Base-by-base conservation (phyloP, 257 asterid genomes). In the Salvia hispanica region DNA sequence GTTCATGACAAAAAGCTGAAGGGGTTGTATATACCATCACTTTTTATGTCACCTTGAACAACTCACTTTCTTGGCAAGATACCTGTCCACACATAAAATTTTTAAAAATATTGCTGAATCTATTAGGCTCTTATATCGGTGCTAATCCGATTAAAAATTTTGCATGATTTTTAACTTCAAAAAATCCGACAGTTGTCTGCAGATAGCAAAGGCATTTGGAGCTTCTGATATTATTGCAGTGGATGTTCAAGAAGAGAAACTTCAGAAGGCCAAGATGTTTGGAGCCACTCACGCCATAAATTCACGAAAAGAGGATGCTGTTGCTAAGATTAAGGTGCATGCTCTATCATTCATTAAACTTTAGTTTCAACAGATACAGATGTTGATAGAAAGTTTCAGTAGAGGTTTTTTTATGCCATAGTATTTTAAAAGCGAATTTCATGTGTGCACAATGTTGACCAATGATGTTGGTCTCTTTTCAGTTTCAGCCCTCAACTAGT, bases 151-250 rank as follows among this genome's bases (percentile, higher is more conserved):
- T 52, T 43, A 42, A 44, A 39, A 51, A 21, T 16, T 56, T 74
- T 67, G 60, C 58, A 53, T 51, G 72, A 52, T 55, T 68, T 14
- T 67, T 86, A 47, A 83, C 79, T 73, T 57, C 25, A 72, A 72
- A 74, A 76, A 4, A n/a, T 15, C 37, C 45, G 75, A 73, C 91
- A 93, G 97, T 81, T 90, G 97, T 78, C 83, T 93, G 85, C 99
- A 93, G 89, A 88, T 93, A 76, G 97, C 99, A 60, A 82, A 85
- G 74, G 99, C 97, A 71, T 93, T 91, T 81, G 99, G 99, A 69
- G 99, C 99, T 28, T 88, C 97, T 70, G 94, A 85, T 81, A 88
- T 93, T 59, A 93, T 93, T 75, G 96, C 97, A 9, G 99, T 93
- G 61, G 99, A 90, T 86, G 86, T 93, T 60, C 95, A 85, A 69